Percentiles rank a stretch among this genome's conserved stretches.
Evolutionary conservation across 129 eudicot genomes (phyloP).

Genomic region (Pittosporum tobira): DNA sequence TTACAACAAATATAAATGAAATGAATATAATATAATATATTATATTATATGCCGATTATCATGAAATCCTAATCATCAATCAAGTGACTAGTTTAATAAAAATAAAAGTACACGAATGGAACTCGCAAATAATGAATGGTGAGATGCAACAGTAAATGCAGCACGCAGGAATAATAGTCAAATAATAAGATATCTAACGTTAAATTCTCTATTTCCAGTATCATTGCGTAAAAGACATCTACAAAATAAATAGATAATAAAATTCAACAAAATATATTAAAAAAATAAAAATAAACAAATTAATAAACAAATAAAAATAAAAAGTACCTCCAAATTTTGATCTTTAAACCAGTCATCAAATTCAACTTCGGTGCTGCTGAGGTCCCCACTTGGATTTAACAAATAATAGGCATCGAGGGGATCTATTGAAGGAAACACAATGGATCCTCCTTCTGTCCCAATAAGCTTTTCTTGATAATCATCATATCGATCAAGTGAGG

Average conservation of each 20-base stretch:
- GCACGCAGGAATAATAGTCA: background rate
- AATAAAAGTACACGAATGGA: background rate
- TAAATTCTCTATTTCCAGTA: too few relatives aligned
- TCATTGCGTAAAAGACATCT: too few relatives aligned
- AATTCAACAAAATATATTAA: background rate
- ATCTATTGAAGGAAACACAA: conserved; percentile 62
- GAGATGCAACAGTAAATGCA: background rate
- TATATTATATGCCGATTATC: background rate
- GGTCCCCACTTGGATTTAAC: conserved; percentile 94
- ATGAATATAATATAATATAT: background rate
- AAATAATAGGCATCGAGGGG: conserved; percentile 87
- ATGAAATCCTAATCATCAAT: background rate
- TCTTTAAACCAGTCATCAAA: conserved; percentile 70
- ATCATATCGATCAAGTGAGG: conserved; percentile 46
- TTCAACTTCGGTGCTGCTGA: conserved; percentile 57
- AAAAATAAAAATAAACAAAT: conserved; percentile 3
- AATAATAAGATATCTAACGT: too few relatives aligned
- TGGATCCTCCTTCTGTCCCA: conserved; percentile 22
- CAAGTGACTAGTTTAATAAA: background rate
- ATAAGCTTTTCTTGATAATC: conserved; percentile 27
- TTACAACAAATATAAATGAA: background rate
- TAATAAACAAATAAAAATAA: background rate
- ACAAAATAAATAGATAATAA: background rate
- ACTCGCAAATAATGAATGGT: background rate
- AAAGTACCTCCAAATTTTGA: conserved; percentile 58